Base-by-base conservation (phyloP, 148 eudicot genomes). In the Bassia scoparia region DNA sequence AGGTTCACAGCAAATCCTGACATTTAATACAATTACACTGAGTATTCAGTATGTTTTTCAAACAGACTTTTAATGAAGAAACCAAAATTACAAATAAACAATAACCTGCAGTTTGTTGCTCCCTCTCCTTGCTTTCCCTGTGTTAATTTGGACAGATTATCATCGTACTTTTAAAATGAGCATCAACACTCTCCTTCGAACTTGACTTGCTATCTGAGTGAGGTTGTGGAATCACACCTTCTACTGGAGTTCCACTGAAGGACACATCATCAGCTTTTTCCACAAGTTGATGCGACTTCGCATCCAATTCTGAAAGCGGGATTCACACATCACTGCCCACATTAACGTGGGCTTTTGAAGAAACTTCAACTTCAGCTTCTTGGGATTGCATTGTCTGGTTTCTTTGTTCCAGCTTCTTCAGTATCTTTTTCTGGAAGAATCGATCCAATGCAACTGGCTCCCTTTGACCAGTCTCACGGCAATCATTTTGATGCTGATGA, bases 71-170 rank as follows among this genome's bases (percentile, higher is more conserved):
- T n/a, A n/a, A n/a, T n/a, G n/a, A n/a, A n/a, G n/a, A n/a, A n/a
- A n/a, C n/a, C n/a, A n/a, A n/a, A n/a, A n/a, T n/a, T n/a, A n/a
- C n/a, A n/a, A n/a, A n/a, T n/a, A 55, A 23, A 54, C n/a, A 43
- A 48, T 41, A 43, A 92, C 97, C 96, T 88, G 87, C 70, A 59
- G 55, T 66, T 61, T 69, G n/a, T n/a, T n/a, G 70, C 53, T 72
- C 61, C 61, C 83, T 68, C 31, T 69, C 78, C 43, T 66, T 67
- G 76, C 64, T 79, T 63, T 27, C 62, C 74, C 31, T 60, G 78
- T 35, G 63, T 48, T 43, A 69, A 62, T 67, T 66, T 79, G 37
- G 78, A 73, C 69, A 26, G 70, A 55, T 68, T 78, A 44, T 64
- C 77, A 55, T 76, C 67, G n/a, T n/a, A 61, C 52, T 27, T 38